Percentiles rank a stretch among this genome's conserved stretches.
phyloP scores from a whole-genome alignment of 495 filamentous ascomycete genomes.

The Aspergillus avenaceus region DNA sequence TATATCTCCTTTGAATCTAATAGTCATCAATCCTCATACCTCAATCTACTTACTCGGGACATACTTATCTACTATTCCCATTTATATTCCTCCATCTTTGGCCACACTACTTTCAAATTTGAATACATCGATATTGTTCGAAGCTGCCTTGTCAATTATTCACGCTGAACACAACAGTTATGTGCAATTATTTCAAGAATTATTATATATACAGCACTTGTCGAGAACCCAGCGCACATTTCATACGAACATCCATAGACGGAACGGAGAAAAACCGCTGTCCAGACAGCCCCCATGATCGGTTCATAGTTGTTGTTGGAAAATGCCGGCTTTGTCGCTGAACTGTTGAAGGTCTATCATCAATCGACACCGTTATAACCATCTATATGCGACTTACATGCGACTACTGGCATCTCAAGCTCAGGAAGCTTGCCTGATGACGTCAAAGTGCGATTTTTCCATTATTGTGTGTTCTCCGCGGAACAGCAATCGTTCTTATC shows the following conservation, averaged over 20 bases:
- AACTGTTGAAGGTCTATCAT: neutral
- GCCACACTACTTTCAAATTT: neutral
- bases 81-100: neutral
- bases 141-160: too few relatives aligned
- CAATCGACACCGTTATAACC: neutral
- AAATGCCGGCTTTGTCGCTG: slow-evolving; percentile 57
- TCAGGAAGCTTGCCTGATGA: too few relatives aligned
- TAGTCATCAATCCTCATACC: neutral
- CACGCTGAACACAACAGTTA: slow-evolving; percentile 32
- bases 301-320: slow-evolving; percentile 66
- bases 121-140: too few relatives aligned
- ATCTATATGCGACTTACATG: too few relatives aligned
- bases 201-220: slow-evolving; percentile 74
- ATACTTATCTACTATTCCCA: too few relatives aligned
- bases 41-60: neutral
- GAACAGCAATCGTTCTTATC: too few relatives aligned
- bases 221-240: slow-evolving; percentile 61
- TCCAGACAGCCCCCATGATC: slow-evolving; percentile 66
- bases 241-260: slow-evolving; percentile 62
- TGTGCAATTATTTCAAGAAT: slow-evolving; percentile 77
- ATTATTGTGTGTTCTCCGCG: too few relatives aligned
- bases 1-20: neutral
- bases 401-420: too few relatives aligned
- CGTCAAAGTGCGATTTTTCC: too few relatives aligned
- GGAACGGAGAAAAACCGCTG: slow-evolving; percentile 58